Base-by-base conservation (phyloP, 192 early-diverging fungal species). In the Backusella sp. region DNA sequence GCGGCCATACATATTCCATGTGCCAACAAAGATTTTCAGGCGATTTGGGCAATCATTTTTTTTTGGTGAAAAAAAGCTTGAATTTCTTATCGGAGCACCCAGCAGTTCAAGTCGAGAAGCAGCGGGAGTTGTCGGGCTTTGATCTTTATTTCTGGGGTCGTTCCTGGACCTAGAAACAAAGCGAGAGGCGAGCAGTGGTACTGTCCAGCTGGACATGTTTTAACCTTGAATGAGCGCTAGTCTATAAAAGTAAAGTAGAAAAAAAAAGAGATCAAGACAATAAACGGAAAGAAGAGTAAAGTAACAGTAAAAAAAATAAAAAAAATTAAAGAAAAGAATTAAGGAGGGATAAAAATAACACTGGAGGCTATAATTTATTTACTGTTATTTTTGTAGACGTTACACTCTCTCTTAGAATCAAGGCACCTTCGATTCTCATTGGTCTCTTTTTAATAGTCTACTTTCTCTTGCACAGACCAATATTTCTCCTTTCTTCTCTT, bases 1-100 rank as follows among this genome's bases (percentile, higher is more conserved):
- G 15, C 81, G 79, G 0, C 85, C 85, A 74, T 84, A 84, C 87
- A 88, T 88, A 59, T 88, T 88, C 87, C 87, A 88, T 8, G 87
- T 88, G 11, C 87, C 87, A 11, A 88, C 76, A 80, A 88, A 88
- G 11, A 88, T 81, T 53, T 88, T 88, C 21, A 88, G 77, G 15
- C 84, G 74, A 30, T 82, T 32, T 32, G 35, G 35, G 7, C 41
- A 62, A 15, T 37, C 68, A 17, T 32, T 17, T 53, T 53, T 32
- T 56, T 56, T 56, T 56, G 53, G 9, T 56, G 21, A 9, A 56
- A 56, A 56, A 56, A 56, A 56, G n/a, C 21, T 56, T 23, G 53
- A 26, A 26, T 56, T 56, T 56, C 53, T 56, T 56, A 23, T 19
- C 53, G 53, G 53, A 56, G 53, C 19, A 56, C 53, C n/a, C 21